Evolutionary conservation across 805 yeast species (phyloP).

Genomic region (Zygoascus biomembranicola): DNA sequence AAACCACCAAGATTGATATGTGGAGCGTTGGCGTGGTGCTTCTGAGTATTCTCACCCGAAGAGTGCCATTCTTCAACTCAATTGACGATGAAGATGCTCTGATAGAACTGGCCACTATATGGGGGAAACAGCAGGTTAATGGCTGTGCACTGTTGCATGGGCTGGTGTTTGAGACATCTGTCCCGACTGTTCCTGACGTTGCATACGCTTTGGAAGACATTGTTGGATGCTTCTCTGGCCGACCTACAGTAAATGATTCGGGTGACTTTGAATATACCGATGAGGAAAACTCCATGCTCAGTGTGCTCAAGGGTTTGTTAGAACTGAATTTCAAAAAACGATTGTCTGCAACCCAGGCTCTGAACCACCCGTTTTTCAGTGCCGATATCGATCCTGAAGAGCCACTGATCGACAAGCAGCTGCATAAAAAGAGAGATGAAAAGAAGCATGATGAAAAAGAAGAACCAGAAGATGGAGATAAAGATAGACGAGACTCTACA

Average conservation of each 20-base stretch:
- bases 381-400: slow-evolving; percentile 18
- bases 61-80: slow-evolving; percentile 92
- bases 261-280: neutral
- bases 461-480: neutral
- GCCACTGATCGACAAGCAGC: neutral
- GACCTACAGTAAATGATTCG: slow-evolving; percentile 3
- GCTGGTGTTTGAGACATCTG: slow-evolving; percentile 64
- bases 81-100: slow-evolving; percentile 90
- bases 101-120: slow-evolving; percentile 71
- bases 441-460: neutral
- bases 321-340: slow-evolving; percentile 62
- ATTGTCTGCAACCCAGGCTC: slow-evolving; percentile 56
- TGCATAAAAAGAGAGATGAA: neutral
- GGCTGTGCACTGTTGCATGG: slow-evolving; percentile 83
- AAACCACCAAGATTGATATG: slow-evolving; percentile 71
- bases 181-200: slow-evolving; percentile 42
- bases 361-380: slow-evolving; percentile 54
- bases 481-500: neutral
- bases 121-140: slow-evolving; percentile 66
- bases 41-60: slow-evolving; percentile 62
- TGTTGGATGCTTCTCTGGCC: slow-evolving; percentile 26
- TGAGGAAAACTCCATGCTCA: slow-evolving; percentile 22
- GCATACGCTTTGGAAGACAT: slow-evolving; percentile 35
- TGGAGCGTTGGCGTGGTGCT: slow-evolving; percentile 93
- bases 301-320: slow-evolving; percentile 44